Percentiles rank a stretch among this genome's conserved stretches.
These are phyloP conservation scores for Daldinia childiae DNA, from an alignment of 495 filamentous ascomycete species.

Conservation along the genomic window DNA sequence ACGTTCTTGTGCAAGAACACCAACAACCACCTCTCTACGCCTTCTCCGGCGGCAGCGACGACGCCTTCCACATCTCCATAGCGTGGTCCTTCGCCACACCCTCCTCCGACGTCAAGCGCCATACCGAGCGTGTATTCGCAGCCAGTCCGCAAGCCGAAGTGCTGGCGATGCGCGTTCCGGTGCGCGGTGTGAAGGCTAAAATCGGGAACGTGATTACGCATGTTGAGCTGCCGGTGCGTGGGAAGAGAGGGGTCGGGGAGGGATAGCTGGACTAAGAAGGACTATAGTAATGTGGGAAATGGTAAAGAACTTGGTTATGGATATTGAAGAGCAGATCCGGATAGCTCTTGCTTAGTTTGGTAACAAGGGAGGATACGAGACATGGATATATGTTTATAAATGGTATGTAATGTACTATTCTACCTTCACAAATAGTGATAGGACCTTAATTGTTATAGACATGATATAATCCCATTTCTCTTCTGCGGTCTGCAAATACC, in stretches of 20 bases:
- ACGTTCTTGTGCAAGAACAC: constrained; percentile 65
- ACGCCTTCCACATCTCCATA: constrained; percentile 81
- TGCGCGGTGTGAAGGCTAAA: constrained; percentile 73
- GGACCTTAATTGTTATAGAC: not conserved
- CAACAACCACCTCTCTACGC: constrained; percentile 79
- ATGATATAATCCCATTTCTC: not conserved
- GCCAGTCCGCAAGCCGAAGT: constrained; percentile 21
- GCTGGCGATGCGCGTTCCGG: constrained; percentile 48
- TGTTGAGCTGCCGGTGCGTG: constrained; percentile 55
- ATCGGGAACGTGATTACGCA: constrained; percentile 77
- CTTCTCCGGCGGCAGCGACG: constrained; percentile 50
- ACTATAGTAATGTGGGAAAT: not conserved
- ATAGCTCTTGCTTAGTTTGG: not conserved
- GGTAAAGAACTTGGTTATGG: not conserved
- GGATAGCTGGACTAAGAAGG: not conserved
- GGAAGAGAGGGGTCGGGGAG: constrained; percentile 14
- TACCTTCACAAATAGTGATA: not conserved
- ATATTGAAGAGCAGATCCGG: not conserved
- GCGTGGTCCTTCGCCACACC: constrained; percentile 73
- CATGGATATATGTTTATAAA: not conserved
- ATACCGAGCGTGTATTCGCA: constrained; percentile 46
- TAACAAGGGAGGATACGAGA: not conserved
- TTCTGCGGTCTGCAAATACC: not conserved
- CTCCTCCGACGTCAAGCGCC: constrained; percentile 48
- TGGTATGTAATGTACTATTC: not conserved